Evolutionary conservation across 805 yeast genomes (phyloP), one percentile per base, ranked within the genome.

Genomic region (Ascoidea rubescens): DNA sequence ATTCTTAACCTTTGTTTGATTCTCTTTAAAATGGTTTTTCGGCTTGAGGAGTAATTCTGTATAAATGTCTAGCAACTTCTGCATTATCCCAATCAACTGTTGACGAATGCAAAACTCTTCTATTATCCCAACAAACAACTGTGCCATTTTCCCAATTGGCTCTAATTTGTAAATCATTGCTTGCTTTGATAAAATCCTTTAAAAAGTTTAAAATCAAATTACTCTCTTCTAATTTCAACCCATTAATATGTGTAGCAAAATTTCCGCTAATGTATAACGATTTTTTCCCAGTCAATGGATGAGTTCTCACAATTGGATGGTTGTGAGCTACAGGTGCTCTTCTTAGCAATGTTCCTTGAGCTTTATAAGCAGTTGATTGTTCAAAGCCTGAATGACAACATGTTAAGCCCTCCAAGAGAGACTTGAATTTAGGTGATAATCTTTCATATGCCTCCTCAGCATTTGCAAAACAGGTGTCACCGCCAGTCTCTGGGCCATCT

Each of bases 401-500:
- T 59, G 79, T 77, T 59, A 85, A 72, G 0, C 83, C 83, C 17
- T 72, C 70, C 47, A 84, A 64, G 56, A 81, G 67, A 59, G 77
- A 67, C 62, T 80, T 73, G 69, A 84, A 75, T 33, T 70, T 74
- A 28, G 85, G 84, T 1, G 90, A 83, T 51, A 85, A 71, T 59
- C 90, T 70, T 54, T 80, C 76, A 65, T 81, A 85, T 8, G 87
- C 88, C 63, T 82, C 88, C 43, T 72, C 71, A 32, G 80, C 72
- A 61, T 83, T 86, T n/a, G 86, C 77, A 62, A 83, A 85, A 49
- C 82, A 68, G n/a, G 87, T 85, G 64, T 85, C 93, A 55, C 93
- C 93, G 51, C 91, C 89, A 46, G 79, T 64, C 28, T 74, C 78
- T 32, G 80, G 80, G 42, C 73, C 71, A 53, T 82, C 84, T 48